phyloP scores from a whole-genome alignment of 2,329 filamentous ascomycete genomes.

The Thielaviopsis populi region DNA sequence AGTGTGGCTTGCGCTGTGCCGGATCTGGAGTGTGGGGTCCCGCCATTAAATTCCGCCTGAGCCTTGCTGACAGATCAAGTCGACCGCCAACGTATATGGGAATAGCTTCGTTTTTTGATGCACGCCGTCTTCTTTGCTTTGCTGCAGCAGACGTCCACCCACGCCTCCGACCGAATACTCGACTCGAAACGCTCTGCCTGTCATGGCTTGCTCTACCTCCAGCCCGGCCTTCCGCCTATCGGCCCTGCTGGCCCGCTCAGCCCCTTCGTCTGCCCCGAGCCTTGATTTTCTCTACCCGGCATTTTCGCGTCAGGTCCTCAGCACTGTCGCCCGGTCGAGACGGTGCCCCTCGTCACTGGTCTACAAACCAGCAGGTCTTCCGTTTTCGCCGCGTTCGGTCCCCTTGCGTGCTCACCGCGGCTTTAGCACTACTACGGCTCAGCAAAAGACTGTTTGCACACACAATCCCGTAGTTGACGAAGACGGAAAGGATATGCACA shows the following conservation, averaged over 20 bases:
- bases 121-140: not conserved
- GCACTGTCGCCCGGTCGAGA: not conserved
- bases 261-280: slow-evolving; percentile 21
- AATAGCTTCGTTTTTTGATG: not conserved
- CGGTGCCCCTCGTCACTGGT: not conserved
- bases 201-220: not conserved
- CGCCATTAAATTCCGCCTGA: not conserved
- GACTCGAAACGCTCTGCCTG: too few relatives aligned
- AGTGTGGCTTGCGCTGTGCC: slow-evolving; percentile 1
- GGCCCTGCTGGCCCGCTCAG: slow-evolving; percentile 10
- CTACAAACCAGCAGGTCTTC: not conserved
- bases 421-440: slow-evolving; percentile 28
- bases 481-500: slow-evolving; percentile 65
- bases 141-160: not conserved
- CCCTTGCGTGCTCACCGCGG: slow-evolving; percentile 14
- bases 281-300: slow-evolving; percentile 30
- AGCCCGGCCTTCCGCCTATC: slow-evolving; percentile 9
- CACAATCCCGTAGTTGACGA: slow-evolving; percentile 67
- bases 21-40: not conserved
- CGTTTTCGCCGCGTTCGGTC: not conserved
- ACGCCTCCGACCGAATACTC: too few relatives aligned
- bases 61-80: slow-evolving; percentile 15
- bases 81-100: not conserved
- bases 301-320: slow-evolving; percentile 11
- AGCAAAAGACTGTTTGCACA: slow-evolving; percentile 34